A percentile compares a stretch with the other conserved stretches of the same genome.
phyloP scores from a whole-genome alignment of 345 rosid species.

The Noccaea bulbosa region DNA sequence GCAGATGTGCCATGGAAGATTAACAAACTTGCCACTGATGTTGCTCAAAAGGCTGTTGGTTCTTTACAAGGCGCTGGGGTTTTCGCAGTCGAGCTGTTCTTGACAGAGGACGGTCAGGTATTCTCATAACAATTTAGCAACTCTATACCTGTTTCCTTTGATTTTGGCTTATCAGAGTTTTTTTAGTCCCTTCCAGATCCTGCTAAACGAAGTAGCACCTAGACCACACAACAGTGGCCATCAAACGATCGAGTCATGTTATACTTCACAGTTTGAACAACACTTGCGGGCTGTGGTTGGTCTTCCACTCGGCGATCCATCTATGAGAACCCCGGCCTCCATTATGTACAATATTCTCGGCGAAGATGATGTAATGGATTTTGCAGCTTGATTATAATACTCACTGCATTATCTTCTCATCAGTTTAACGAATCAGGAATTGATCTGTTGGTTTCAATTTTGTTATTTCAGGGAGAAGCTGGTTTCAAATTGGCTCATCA shows the following conservation, averaged over 20 bases:
- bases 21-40: slow-evolving; percentile 77
- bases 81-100: slow-evolving; percentile 94
- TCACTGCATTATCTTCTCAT: not conserved
- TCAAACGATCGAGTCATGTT: slow-evolving; percentile 94
- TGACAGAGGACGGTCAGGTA: slow-evolving; percentile 83
- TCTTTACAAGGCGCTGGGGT: slow-evolving; percentile 95
- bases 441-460: slow-evolving; percentile 8
- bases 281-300: slow-evolving; percentile 91
- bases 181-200: slow-evolving; percentile 53
- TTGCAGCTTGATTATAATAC: not conserved
- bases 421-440: slow-evolving; percentile 2
- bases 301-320: slow-evolving; percentile 97
- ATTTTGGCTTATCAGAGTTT: slow-evolving; percentile 32
- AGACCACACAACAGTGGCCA: slow-evolving; percentile 99
- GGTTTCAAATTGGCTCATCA: slow-evolving; percentile 73
- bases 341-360: slow-evolving; percentile 92
- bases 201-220: slow-evolving; percentile 96
- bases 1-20: slow-evolving; percentile 85
- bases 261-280: slow-evolving; percentile 92
- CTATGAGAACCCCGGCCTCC: slow-evolving; percentile 91
- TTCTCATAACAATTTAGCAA: slow-evolving; percentile 25
- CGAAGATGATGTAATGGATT: slow-evolving; percentile 72
- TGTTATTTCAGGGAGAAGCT: slow-evolving; percentile 67
- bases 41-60: slow-evolving; percentile 76
- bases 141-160: slow-evolving; percentile 4